Evolutionary conservation across 2,329 filamentous ascomycete genomes (phyloP), one percentile per base, ranked within the genome.

Genomic region (Calonectria pauciramosa): DNA sequence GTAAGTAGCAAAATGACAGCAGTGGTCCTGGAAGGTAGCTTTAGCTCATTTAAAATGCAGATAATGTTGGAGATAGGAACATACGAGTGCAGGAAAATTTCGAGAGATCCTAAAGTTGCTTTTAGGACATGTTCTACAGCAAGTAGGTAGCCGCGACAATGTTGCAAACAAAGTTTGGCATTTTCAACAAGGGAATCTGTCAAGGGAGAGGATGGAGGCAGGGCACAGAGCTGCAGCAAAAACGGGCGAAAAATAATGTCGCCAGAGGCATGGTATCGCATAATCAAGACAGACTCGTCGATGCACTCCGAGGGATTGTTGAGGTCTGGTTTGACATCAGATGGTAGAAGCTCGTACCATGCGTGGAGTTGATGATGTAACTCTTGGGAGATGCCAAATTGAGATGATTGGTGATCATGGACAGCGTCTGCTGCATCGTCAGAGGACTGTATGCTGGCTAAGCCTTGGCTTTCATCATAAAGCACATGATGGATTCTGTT

Each of bases 401-500:
- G 73, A 4, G 60, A 79, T 0, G 74, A 47, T 0, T 75, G 38
- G 14, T 41, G 23, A 20, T 44, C 36, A 44, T 44, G 14, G 14
- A 30, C 23, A 0, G 6, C 8, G 8, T 47, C 59, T n/a, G 28
- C 14, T 0, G 63, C 49, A 8, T 79, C 77, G 20, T 79, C 75
- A 7, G 51, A 47, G 0, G 73, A n/a, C 0, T 75, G 69, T 0
- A 34, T 52, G 16, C 23, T 6, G 0, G 34, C 59, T 0, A 71
- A 30, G 9, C 71, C 70, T 16, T 73, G 20, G 73, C 75, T 2
- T 75, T 77, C 77, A 0, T 77, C 77, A 9, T 79, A 79, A 0
- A 79, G 73, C 0, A 79, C 77, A 9, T 79, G 79, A 69, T 79
- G 77, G 1, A 79, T 79, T 1, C 77, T 41, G 9, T 79, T 79